phyloP scores from a whole-genome alignment of 257 asterid genomes.

The Solanum neorickii region DNA sequence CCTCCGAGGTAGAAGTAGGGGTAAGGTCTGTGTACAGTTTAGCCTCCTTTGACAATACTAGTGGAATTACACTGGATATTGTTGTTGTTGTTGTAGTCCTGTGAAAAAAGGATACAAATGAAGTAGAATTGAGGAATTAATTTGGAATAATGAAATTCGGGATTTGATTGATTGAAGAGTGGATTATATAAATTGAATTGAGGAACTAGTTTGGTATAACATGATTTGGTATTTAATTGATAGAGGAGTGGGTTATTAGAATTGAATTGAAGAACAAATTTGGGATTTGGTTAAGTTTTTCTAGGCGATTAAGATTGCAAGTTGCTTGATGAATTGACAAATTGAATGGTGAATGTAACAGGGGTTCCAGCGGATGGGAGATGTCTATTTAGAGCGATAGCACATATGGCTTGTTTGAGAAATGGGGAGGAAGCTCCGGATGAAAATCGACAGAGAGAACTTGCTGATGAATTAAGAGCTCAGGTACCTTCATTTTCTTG shows the following conservation, averaged over 20 bases:
- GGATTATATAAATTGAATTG: not conserved
- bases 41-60: not conserved
- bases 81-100: not conserved
- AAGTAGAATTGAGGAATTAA: not conserved
- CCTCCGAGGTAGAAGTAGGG: too few species aligned
- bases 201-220: not conserved
- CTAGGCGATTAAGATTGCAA: not conserved
- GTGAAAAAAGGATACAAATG: not conserved
- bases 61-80: not conserved
- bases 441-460: conserved; percentile 58
- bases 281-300: not conserved
- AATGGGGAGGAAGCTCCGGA: conserved; percentile 61
- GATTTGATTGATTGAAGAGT: not conserved
- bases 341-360: conserved; percentile 9
- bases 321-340: not conserved
- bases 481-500: conserved; percentile 20
- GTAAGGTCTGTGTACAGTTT: not conserved
- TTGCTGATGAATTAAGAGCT: conserved; percentile 89
- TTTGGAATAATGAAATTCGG: not conserved
- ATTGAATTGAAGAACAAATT: not conserved
- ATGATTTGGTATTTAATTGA: not conserved
- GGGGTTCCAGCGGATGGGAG: conserved; percentile 80
- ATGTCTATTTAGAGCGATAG: conserved; percentile 75
- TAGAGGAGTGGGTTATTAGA: not conserved
- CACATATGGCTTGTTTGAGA: conserved; percentile 67